Evolutionary conservation across 495 filamentous ascomycete genomes (phyloP), one percentile per base, ranked within the genome.

Genomic region (Astrothelium macrocarpum): DNA sequence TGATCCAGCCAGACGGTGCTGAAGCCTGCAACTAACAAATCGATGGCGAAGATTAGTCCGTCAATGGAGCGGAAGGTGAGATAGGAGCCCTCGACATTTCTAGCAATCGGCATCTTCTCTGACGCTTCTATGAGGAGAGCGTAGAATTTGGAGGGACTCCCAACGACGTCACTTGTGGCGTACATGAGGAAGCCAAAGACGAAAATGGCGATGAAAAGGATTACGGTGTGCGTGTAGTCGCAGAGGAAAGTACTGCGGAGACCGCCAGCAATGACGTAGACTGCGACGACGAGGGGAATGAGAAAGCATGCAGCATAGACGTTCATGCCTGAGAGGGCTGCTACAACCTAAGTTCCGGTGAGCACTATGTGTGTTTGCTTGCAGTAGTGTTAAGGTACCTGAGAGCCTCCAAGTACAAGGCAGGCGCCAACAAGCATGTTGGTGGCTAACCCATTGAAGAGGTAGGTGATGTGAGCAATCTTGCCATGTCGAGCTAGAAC

Each of bases 51-150:
- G 73, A 76, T 59, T 65, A 76, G 59, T 1, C 79, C 79, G 36
- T 78, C 73, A 56, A 79, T 76, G 11, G 76, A 79, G 16, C 72
- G 77, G 70, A 84, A 79, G 2, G 81, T 76, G n/a, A 84, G 71
- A 68, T 81, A 83, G 2, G 76, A 79, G 7, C 79, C 81, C 1
- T 77, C 74, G 1, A 73, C 73, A 62, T 84, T 84, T 12, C 79
- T 73, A 0, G 72, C 72, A 7, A 84, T 74, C 0, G 81, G 81
- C 61, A 75, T 77, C 12, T 64, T 71, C 49, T 66, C 32, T 7
- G 76, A 78, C 0, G 81, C 81, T 36, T 77, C 73, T 28, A 73
- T 67, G 2, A 83, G 71, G 25, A 82, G 68, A 23, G 81, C 77
- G 67, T 82, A 84, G 56, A 83, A 68, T 42, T 69, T 75, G 12